phyloP scores from a whole-genome alignment of 2,329 filamentous ascomycete genomes.

The Diplodia seriata region DNA sequence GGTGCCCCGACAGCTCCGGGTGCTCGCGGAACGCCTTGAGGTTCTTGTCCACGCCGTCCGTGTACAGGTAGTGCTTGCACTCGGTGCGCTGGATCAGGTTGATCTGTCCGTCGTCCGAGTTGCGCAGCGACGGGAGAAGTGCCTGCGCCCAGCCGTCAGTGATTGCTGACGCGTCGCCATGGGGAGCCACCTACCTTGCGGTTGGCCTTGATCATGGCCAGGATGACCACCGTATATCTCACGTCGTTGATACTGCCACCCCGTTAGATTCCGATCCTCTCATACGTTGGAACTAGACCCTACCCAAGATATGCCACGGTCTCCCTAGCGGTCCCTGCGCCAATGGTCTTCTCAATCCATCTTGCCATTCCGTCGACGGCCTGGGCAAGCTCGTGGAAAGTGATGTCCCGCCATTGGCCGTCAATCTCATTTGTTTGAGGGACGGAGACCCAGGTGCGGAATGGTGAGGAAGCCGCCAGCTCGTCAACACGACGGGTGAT shows the following conservation, averaged over 20 bases:
- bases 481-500: constrained; percentile 31
- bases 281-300: background rate
- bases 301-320: constrained; percentile 32
- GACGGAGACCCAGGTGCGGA: constrained; percentile 27
- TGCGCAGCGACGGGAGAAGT: constrained; percentile 30
- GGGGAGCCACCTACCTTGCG: constrained; percentile 14
- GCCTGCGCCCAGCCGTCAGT: constrained; percentile 5
- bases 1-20: constrained; percentile 1
- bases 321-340: constrained; percentile 16
- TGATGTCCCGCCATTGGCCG: constrained; percentile 29
- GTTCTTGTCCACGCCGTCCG: constrained; percentile 25
- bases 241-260: constrained; percentile 22
- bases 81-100: constrained; percentile 25
- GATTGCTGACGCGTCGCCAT: background rate
- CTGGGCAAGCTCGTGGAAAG: constrained; percentile 20
- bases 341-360: constrained; percentile 31
- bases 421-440: constrained; percentile 21
- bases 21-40: constrained; percentile 19
- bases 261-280: background rate
- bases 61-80: constrained; percentile 26
- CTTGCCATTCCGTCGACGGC: constrained; percentile 24
- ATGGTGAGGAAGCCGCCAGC: constrained; percentile 12
- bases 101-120: constrained; percentile 31
- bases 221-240: constrained; percentile 27
- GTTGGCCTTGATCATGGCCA: constrained; percentile 31